These are phyloP conservation scores for Microcyclosporella mali DNA, from an alignment of 2,329 filamentous ascomycete genomes.

Conservation along the genomic window DNA sequence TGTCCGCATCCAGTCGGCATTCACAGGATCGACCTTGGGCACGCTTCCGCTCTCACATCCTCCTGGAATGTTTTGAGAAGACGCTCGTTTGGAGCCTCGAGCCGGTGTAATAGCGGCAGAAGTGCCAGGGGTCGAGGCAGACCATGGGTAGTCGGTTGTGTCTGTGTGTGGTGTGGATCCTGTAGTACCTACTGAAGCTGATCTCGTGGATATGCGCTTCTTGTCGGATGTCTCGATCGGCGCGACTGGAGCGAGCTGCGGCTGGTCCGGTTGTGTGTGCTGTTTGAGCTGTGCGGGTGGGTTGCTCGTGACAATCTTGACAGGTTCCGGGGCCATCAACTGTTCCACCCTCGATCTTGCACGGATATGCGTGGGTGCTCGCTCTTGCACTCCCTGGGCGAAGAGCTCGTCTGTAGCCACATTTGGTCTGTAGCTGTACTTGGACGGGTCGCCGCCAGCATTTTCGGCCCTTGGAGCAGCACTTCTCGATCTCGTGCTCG, in stretches of 20 bases:
- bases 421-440: slow-evolving; percentile 16
- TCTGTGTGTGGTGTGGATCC: slow-evolving; percentile 39
- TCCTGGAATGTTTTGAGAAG: slow-evolving; percentile 29
- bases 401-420: slow-evolving; percentile 20
- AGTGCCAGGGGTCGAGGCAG: slow-evolving; percentile 38
- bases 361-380: slow-evolving; percentile 7
- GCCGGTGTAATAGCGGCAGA: slow-evolving; percentile 38
- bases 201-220: slow-evolving; percentile 21
- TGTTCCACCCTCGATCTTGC: slow-evolving; percentile 25
- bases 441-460: slow-evolving; percentile 10
- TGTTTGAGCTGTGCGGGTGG: slow-evolving; percentile 1
- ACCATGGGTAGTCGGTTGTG: slow-evolving; percentile 36
- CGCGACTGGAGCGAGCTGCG: slow-evolving; percentile 27
- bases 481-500: slow-evolving; percentile 5
- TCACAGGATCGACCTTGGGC: slow-evolving; percentile 33
- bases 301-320: slow-evolving; percentile 4
- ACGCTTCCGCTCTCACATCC: slow-evolving; percentile 21
- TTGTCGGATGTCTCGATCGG: slow-evolving; percentile 28
- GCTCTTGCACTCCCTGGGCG: slow-evolving; percentile 6
- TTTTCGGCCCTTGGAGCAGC: slow-evolving; percentile 9
- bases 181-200: slow-evolving; percentile 26
- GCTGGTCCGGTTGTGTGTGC: slow-evolving; percentile 10
- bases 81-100: slow-evolving; percentile 36
- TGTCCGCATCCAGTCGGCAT: slow-evolving; percentile 40
- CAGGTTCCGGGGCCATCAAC: slow-evolving; percentile 20